phyloP scores from a whole-genome alignment of 108 stramenopile species.

The Conticribra guillardii region DNA sequence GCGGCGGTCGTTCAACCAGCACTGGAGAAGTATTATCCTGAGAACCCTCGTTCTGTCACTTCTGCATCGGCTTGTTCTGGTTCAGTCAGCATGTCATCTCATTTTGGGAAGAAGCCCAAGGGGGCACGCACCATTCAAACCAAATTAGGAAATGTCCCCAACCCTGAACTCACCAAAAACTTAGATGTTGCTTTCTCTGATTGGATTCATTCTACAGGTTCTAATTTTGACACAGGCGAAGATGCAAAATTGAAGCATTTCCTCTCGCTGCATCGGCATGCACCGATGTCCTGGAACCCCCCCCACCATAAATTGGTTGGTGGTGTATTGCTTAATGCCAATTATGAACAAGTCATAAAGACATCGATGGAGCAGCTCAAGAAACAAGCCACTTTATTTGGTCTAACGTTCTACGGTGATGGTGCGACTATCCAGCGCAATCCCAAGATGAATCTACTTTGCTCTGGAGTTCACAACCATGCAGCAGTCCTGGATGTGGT shows the following conservation, averaged over 20 bases:
- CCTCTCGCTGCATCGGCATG: not conserved
- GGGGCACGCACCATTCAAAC: too few species aligned
- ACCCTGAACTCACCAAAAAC: too few species aligned
- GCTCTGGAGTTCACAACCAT: not conserved
- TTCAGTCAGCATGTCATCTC: too few species aligned
- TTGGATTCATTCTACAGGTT: not conserved
- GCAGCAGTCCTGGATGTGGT: not conserved
- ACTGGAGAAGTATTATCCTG: too few species aligned
- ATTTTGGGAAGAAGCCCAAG: too few species aligned
- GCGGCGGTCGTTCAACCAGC: too few species aligned
- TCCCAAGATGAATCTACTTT: not conserved
- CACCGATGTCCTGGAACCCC: not conserved
- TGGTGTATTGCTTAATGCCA: not conserved
- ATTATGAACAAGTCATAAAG: not conserved
- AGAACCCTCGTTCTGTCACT: too few species aligned
- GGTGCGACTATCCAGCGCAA: conserved; percentile 9
- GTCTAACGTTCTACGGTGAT: conserved; percentile 5
- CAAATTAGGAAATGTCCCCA: too few species aligned
- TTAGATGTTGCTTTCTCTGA: not conserved
- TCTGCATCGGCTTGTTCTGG: too few species aligned
- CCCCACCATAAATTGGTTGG: not conserved
- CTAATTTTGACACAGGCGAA: not conserved
- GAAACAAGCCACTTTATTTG: not conserved
- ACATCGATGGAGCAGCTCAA: not conserved
- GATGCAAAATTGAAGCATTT: not conserved